These are phyloP conservation scores for Scopulariopsis brevicaulis DNA, from an alignment of 2,329 filamentous ascomycete genomes.

Conservation along the genomic window DNA sequence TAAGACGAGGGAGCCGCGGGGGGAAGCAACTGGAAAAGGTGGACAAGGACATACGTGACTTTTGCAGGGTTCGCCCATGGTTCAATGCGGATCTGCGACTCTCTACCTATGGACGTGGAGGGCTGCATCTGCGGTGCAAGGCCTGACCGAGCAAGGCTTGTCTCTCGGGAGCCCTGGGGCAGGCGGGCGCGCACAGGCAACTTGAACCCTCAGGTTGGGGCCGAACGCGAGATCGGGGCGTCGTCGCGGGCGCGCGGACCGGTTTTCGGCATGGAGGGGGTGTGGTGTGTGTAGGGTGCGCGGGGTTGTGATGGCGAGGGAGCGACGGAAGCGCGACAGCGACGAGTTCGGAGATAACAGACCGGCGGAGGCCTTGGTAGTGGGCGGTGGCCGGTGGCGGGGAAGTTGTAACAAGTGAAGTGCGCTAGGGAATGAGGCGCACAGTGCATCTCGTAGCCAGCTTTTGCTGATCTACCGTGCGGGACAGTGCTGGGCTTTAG, in stretches of 20 bases:
- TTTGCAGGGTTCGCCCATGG: slow-evolving; percentile 34
- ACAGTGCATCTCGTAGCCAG: background rate
- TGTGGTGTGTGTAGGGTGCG: background rate
- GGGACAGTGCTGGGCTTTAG: background rate
- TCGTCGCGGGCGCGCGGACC: background rate
- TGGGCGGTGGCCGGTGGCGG: background rate
- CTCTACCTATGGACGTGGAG: slow-evolving; percentile 27
- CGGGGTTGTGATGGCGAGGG: background rate
- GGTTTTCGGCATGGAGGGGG: background rate
- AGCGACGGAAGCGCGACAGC: background rate
- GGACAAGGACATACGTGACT: slow-evolving; percentile 26
- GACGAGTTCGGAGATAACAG: background rate
- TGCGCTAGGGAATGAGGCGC: background rate
- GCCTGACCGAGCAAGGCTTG: background rate
- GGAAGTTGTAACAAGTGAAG: background rate
- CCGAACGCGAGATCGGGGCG: background rate
- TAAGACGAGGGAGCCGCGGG: slow-evolving; percentile 7
- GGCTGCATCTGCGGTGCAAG: background rate
- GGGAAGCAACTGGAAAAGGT: slow-evolving; percentile 5
- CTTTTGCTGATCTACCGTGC: background rate
- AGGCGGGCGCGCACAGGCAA: background rate
- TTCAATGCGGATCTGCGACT: slow-evolving; percentile 28
- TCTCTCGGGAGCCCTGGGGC: background rate
- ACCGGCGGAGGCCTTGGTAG: background rate
- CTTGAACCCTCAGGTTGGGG: background rate